Evolutionary conservation across 257 asterid species (phyloP), one percentile per base, ranked within the genome.

Genomic region (Nicotiana sylvestris): DNA sequence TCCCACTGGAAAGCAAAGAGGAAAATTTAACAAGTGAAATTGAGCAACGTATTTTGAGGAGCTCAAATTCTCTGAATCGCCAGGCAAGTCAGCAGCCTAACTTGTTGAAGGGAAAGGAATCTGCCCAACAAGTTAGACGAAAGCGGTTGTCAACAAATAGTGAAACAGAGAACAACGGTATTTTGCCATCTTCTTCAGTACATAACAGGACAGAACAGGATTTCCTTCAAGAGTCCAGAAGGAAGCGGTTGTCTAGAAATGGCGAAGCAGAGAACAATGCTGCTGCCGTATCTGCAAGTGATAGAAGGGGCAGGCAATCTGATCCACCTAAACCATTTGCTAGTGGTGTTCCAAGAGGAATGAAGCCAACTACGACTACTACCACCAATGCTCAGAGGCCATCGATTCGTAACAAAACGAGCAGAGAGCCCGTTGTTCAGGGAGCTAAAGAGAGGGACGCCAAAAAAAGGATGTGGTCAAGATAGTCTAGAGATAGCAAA

Each of bases 401-500:
- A 25, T 64, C 82, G 8, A 74, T 83, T 80, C 97, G 89, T 49
- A 87, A 18, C 85, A 92, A 91, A 76, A 82, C 85, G 0, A 92
- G 87, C 86, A 85, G 97, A 82, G 97, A 94, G 79, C 85, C 92
- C 3, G 90, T 89, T 27, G 90, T 89, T 27, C 93, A 70, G 39
- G 98, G 86, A 80, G 82, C 91, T 74, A 96, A 93, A 69, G 98
- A 94, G 86, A 89, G 91, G 86, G 98, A 94, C 11, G 86, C 84
- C 90, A 94, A 94, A 92, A 96, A 92, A 88, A 93, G 98, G 86
- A 83, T 91, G 85, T 96, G 99, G 98, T 82, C 93, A 70, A 93
- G 98, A 78, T 93, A 84, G 88, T 64, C 70, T 76, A 25, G 60
- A 66, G 18, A 68, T 61, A 27, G 56, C 35, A 30, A 53, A 81